Base-by-base conservation (phyloP, 2,329 filamentous ascomycete genomes). In the Fusarium sp. region DNA sequence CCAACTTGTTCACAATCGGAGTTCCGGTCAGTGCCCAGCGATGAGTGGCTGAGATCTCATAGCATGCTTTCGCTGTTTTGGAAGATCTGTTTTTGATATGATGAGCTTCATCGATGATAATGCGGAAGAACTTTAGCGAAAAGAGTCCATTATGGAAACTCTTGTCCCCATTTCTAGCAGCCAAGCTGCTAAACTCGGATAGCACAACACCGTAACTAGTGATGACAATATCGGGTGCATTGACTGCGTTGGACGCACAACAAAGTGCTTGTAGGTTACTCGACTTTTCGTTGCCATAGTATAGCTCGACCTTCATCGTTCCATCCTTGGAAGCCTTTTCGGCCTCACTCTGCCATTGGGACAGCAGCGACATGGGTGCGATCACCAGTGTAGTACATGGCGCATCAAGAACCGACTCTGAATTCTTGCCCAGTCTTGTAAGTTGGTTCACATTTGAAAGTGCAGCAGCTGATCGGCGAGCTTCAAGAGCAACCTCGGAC, bases 291-390 rank as follows among this genome's bases (percentile, higher is more conserved):
- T 83, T 88, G 32, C 96, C 96, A 75, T 99, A 98, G 80, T 99
- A 99, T 14, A 99, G 88, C 75, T 97, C 88, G 7, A 90, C 90
- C 77, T 91, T 97, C 79, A 98, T 81, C 0, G 93, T 93, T 4
- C 94, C 94, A 13, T 92, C 86, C 68, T 91, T 91, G 0, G 95
- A 98, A 1, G 96, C 94, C 75, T 95, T 97, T 73, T 94, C 90
- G 0, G 94, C 93, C 82, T 99, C 96, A 75, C 93, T 97, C 74
- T 97, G 92, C 96, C 96, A 99, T 78, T 99, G 96, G 0, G 95
- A 88, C n/a, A 99, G 86, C 4, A 99, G 84, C 12, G 96, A 98
- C 90, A 98, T 98, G 3, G 96, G 96, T 1, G 96, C 96, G n/a
- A 99, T 87, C 1, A 99, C 95, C 4, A 99, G 83, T 0, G 96